These are phyloP conservation scores for Gossypium mustelinum DNA, from an alignment of 345 rosid genomes.

Conservation along the genomic window DNA sequence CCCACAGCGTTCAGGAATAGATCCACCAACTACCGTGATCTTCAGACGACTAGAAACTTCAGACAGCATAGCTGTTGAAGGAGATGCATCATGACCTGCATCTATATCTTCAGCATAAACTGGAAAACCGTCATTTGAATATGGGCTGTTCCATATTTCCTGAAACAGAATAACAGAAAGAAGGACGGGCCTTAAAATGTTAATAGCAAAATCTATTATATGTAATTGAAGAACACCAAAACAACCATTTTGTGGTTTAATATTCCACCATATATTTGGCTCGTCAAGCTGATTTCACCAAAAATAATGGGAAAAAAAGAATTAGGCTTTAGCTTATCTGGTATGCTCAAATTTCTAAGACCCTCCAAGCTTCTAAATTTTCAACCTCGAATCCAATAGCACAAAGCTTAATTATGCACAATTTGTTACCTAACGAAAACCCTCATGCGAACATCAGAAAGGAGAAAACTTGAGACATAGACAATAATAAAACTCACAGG, in stretches of 20 bases:
- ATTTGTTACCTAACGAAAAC: neutral
- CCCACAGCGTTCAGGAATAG: conserved; percentile 68
- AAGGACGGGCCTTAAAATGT: neutral
- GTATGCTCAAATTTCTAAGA: neutral
- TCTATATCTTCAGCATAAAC: conserved; percentile 89
- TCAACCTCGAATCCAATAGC: neutral
- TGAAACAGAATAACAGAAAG: conserved; percentile 22
- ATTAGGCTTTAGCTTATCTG: neutral
- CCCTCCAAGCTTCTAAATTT: neutral
- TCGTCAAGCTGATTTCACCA: neutral
- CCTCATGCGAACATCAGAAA: neutral
- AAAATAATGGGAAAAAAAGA: too few relatives aligned
- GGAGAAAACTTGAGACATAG: neutral
- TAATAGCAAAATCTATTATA: neutral
- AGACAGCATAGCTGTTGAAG: conserved; percentile 80
- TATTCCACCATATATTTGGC: neutral
- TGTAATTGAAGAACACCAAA: too few relatives aligned
- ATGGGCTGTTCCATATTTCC: conserved; percentile 95
- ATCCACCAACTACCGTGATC: conserved; percentile 87
- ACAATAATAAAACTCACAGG: conserved; percentile 46
- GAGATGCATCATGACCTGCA: conserved; percentile 59
- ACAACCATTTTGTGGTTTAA: neutral
- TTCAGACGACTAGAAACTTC: conserved; percentile 57
- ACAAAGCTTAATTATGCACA: neutral
- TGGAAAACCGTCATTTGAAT: conserved; percentile 85